Evolutionary conservation across 768 basidiomycete genomes (phyloP).

Genomic region (Phanerochaete sordida): DNA sequence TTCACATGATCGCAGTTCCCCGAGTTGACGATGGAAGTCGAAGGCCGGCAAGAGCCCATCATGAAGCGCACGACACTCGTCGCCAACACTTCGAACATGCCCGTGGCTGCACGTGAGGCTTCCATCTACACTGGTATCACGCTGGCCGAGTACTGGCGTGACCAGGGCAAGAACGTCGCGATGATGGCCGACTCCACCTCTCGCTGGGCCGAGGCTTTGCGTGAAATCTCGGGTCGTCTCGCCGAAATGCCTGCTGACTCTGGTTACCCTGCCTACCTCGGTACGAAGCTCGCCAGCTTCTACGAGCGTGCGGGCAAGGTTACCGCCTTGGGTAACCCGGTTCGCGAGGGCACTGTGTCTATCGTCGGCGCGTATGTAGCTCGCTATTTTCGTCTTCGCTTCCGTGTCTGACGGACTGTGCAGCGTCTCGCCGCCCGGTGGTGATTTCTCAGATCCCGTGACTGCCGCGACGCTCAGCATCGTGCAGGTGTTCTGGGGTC

Average conservation of each 20-base stretch:
- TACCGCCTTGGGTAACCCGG: conserved; percentile 84
- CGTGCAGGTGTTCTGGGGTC: conserved; percentile 99
- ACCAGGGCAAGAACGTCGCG: conserved; percentile 94
- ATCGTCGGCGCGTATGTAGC: conserved; percentile 94
- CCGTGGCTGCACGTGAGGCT: conserved; percentile 97
- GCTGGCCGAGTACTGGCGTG: conserved; percentile 98
- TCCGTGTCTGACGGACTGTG: background rate
- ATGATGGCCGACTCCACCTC: conserved; percentile 99
- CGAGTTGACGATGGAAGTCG: conserved; percentile 87
- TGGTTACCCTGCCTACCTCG: conserved; percentile 96
- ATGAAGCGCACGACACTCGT: conserved; percentile 99
- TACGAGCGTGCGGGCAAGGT: conserved; percentile 99
- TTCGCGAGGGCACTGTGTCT: conserved; percentile 88
- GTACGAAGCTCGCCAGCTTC: conserved; percentile 95
- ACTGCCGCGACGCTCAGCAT: conserved; percentile 97
- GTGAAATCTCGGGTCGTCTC: conserved; percentile 98
- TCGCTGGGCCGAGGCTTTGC: conserved; percentile 98
- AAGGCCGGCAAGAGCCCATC: conserved; percentile 94
- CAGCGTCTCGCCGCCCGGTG: conserved; percentile 97
- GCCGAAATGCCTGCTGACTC: conserved; percentile 99
- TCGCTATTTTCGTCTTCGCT: background rate
- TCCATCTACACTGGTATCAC: conserved; percentile 99
- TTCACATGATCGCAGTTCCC: conserved; percentile 56
- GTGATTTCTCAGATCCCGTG: conserved; percentile 99
- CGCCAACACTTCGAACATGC: conserved; percentile 99